Base-by-base conservation (phyloP, 1,284 basidiomycete genomes). In the Paramarasmius palmivorus region DNA sequence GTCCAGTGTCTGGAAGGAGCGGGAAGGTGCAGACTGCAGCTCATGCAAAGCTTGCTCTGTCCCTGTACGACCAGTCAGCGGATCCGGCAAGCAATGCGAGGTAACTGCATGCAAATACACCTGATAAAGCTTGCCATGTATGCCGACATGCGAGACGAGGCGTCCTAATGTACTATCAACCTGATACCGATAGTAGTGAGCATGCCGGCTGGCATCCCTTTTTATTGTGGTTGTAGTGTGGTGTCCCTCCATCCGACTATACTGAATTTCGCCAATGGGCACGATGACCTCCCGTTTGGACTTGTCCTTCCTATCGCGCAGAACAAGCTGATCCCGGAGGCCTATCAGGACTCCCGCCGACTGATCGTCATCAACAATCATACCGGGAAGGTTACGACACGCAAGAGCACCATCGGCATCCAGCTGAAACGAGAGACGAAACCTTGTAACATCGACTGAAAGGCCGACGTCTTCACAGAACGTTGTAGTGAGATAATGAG, bases 61-160 rank as follows among this genome's bases (percentile, higher is more conserved):
- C 3, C 81, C 80, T 0, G 73, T 74, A 26, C 65, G 70, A 8
- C 68, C 61, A 0, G 73, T 76, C 8, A 83, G 63, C 0, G 74
- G 75, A 59, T 82, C 81, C 3, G 69, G 65, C 4, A 76, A 65
- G 26, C 68, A 69, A 34, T 72, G 64, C 32, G 70, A 72, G 0
- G 75, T 79, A 4, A 76, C 46, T 3, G 76, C 75, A 44, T 83
- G 81, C 8, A 82, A 65, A 48, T 76, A 76, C 0, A 71, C 65
- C 41, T 66, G 68, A 55, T 70, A 78, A 1, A 77, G 57, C 45
- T 67, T 67, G 57, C 66, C 71, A 1, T 62, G 63, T 40, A 75
- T 54, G n/a, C 64, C 69, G 29, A 55, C 55, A 23, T 63, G 64
- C 2, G 72, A 68, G 1, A 63, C 63, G 2, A 82, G 61, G 49